These are phyloP conservation scores for Ceratocystis diversiconidia DNA, from an alignment of 2,329 filamentous ascomycete genomes.

Conservation along the genomic window DNA sequence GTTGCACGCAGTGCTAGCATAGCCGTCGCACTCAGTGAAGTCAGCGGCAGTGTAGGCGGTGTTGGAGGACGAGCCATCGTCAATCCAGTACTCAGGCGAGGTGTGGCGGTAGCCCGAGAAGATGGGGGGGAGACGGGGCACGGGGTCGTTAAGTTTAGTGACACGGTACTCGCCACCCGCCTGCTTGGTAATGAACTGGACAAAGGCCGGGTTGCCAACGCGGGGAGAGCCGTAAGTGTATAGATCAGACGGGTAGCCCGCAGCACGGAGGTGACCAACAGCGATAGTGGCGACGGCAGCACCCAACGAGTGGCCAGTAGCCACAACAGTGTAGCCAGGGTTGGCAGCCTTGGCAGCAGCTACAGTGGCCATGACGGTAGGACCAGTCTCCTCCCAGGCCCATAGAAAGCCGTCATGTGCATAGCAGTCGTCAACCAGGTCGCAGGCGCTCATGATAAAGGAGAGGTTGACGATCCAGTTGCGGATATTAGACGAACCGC, in stretches of 20 bases:
- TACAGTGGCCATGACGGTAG: conserved; percentile 31
- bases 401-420: conserved; percentile 44
- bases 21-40: conserved; percentile 36
- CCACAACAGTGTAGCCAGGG: conserved; percentile 39
- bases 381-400: conserved; percentile 42
- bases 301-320: conserved; percentile 57
- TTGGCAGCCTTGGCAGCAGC: conserved; percentile 30
- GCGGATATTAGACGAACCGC: conserved; percentile 42
- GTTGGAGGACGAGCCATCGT: conserved; percentile 25
- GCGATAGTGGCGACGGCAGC: conserved; percentile 49
- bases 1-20: conserved; percentile 36
- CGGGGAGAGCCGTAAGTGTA: conserved; percentile 57
- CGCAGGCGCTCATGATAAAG: conserved; percentile 27
- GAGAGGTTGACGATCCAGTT: conserved; percentile 47
- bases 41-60: conserved; percentile 28
- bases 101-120: conserved; percentile 49
- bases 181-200: conserved; percentile 39
- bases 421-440: conserved; percentile 33
- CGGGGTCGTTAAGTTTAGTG: conserved; percentile 52
- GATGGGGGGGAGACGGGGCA: conserved; percentile 51
- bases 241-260: conserved; percentile 32
- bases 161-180: conserved; percentile 44
- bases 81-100: conserved; percentile 55
- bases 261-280: conserved; percentile 38
- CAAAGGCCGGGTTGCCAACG: conserved; percentile 43